Conservation (phyloP, 306 rosid genomes). For the Mimosa bimucronata region DNA sequence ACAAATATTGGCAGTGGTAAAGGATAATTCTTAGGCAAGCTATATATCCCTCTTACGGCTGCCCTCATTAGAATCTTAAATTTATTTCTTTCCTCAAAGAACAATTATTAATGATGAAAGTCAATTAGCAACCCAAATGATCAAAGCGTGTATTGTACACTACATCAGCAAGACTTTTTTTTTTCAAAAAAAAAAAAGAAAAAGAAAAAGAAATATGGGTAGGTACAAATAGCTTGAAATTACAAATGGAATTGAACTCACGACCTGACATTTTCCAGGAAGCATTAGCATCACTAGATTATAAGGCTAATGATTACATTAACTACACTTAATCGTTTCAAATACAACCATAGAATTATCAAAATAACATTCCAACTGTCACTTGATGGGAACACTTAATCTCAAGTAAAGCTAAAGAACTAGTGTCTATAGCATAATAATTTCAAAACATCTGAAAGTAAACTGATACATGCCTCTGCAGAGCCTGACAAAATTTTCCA, state of each 20-base stretch:
- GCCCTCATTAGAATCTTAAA: not conserved
- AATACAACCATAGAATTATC: not conserved
- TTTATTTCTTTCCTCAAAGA: not conserved
- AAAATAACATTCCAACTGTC: conserved; percentile 19
- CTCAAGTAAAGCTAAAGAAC: not conserved
- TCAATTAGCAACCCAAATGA: conserved; percentile 20
- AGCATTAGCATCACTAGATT: too few relatives aligned
- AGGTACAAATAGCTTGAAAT: too few relatives aligned
- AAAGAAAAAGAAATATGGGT: too few relatives aligned
- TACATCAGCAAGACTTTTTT: not conserved
- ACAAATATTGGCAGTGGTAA: conserved; percentile 29
- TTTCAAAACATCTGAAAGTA: not conserved
- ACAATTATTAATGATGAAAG: not conserved
- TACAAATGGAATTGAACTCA: too few relatives aligned
- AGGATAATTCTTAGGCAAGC: conserved; percentile 23
- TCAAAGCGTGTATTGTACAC: not conserved
- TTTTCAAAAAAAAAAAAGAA: too few relatives aligned
- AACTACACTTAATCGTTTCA: not conserved
- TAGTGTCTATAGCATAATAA: not conserved
- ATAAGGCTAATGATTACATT: not conserved
- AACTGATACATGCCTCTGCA: conserved; percentile 24
- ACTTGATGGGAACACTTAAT: not conserved
- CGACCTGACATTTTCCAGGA: too few relatives aligned
- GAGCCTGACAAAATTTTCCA: conserved; percentile 21
- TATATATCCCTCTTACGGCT: conserved; percentile 7